phyloP scores from a whole-genome alignment of 352 stramenopile genomes.

The Hyaloperonospora arabidopsidis region DNA sequence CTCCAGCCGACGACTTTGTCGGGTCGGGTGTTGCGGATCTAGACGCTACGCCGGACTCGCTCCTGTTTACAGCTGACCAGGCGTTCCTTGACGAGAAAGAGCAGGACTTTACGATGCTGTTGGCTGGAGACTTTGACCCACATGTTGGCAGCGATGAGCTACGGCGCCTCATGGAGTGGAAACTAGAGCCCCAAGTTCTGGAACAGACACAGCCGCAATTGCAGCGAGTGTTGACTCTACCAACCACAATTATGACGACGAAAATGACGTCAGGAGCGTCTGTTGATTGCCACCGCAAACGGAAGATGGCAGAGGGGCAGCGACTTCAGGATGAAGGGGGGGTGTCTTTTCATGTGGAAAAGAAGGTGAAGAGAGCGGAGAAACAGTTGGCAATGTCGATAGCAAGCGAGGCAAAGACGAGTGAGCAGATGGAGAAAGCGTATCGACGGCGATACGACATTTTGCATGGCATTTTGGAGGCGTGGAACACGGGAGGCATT shows the following conservation, averaged over 20 bases:
- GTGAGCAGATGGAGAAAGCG: conserved; percentile 44
- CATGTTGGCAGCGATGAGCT: conserved; percentile 35
- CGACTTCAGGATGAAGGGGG: conserved; percentile 8
- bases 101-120: conserved; percentile 24
- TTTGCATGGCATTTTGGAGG: conserved; percentile 62
- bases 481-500: conserved; percentile 75
- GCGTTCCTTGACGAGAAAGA: conserved; percentile 23
- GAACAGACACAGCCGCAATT: conserved; percentile 1
- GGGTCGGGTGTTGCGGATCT: conserved; percentile 35
- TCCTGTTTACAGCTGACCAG: conserved; percentile 19
- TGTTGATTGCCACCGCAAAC: conserved; percentile 40
- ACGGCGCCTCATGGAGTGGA: conserved; percentile 33
- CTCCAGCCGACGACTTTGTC: conserved; percentile 53
- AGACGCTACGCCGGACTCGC: conserved; percentile 25
- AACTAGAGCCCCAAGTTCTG: conserved; percentile 19
- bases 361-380: conserved; percentile 35
- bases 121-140: conserved; percentile 24
- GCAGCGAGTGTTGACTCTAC: background rate
- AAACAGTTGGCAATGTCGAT: conserved; percentile 17
- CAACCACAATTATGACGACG: background rate
- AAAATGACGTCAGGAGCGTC: background rate
- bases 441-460: conserved; percentile 66
- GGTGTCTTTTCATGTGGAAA: conserved; percentile 22
- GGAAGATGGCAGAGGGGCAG: conserved; percentile 43
- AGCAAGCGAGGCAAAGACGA: conserved; percentile 20